Percentiles rank a stretch among this genome's conserved stretches.
phyloP scores from a whole-genome alignment of 2,329 filamentous ascomycete species.

The Aspergillus sp. region DNA sequence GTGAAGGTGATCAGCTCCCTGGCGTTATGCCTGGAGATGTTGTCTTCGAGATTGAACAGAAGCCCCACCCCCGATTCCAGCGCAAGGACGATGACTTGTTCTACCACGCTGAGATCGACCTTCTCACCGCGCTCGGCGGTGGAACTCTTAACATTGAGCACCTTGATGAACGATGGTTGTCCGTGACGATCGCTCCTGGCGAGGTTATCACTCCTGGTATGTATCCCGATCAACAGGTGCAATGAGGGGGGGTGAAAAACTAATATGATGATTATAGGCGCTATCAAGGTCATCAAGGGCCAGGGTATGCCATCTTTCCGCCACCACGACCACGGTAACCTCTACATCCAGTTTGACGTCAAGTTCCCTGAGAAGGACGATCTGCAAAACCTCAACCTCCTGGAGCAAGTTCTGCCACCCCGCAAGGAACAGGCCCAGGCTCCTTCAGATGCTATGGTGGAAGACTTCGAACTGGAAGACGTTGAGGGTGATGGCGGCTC shows the following conservation, averaged over 20 bases:
- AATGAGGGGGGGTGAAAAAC: not conserved
- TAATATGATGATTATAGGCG: slow-evolving; percentile 55
- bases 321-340: slow-evolving; percentile 92
- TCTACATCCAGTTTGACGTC: slow-evolving; percentile 96
- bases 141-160: slow-evolving; percentile 92
- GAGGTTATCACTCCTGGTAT: slow-evolving; percentile 91
- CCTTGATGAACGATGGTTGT: slow-evolving; percentile 95
- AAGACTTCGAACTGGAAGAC: slow-evolving; percentile 83
- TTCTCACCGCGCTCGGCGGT: slow-evolving; percentile 90
- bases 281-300: slow-evolving; percentile 89
- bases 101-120: slow-evolving; percentile 92
- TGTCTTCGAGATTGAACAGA: slow-evolving; percentile 98
- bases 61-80: slow-evolving; percentile 94
- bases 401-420: slow-evolving; percentile 82
- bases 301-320: slow-evolving; percentile 97
- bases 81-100: slow-evolving; percentile 95
- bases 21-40: slow-evolving; percentile 93
- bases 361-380: slow-evolving; percentile 85
- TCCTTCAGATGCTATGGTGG: slow-evolving; percentile 83
- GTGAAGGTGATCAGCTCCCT: slow-evolving; percentile 93
- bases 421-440: slow-evolving; percentile 65
- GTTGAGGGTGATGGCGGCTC: slow-evolving; percentile 68
- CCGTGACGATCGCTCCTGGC: slow-evolving; percentile 86
- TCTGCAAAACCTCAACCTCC: slow-evolving; percentile 69
- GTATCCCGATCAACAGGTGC: slow-evolving; percentile 27